Evolutionary conservation across 2,329 filamentous ascomycete species (phyloP), one percentile per base, ranked within the genome.

Genomic region (Clonostachys solani): DNA sequence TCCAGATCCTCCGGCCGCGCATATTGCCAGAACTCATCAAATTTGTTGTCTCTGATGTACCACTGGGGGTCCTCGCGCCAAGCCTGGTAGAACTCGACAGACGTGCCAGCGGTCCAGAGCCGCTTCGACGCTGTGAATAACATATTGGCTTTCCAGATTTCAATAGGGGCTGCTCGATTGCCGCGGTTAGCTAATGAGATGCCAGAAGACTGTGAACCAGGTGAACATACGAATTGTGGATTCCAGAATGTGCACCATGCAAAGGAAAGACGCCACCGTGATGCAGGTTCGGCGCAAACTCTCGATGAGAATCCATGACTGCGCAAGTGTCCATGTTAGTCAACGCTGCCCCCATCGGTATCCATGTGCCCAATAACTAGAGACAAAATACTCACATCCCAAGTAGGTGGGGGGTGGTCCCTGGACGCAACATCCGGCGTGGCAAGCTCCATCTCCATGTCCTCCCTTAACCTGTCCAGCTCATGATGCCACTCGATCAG

Each of bases 1-100:
- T 71, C 68, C 18, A 68, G 45, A 34, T 71, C 68, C 2, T 64
- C 60, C 0, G 67, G 59, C 10, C 55, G 57, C 7, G 58, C 68
- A 33, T 67, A 61, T 54, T 60, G 51, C 62, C 66, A 68, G 15
- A 69, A 59, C 1, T 67, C 63, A 40, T 60, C 54, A 41, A 69
- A 67, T 42, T 60, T 56, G 50, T 68, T 54, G 29, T 65, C 56
- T n/a, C 55, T 47, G 37, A 71, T 60, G 35, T 52, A 50, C 43
- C 60, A 71, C 43, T 68, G 60, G 9, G 68, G 66, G 58, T 68
- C 69, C 34, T 66, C 63, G n/a, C 67, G 64, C 72, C 71, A 74
- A 3, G 69, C 65, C 3, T 59, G 62, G 54, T 61, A 73, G 51
- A 75, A 75, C 3, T 68, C 62, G 17, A 68, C 56, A 2, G 71